Conservation (phyloP, 148 eudicot genomes). For the Spergularia marina region DNA sequence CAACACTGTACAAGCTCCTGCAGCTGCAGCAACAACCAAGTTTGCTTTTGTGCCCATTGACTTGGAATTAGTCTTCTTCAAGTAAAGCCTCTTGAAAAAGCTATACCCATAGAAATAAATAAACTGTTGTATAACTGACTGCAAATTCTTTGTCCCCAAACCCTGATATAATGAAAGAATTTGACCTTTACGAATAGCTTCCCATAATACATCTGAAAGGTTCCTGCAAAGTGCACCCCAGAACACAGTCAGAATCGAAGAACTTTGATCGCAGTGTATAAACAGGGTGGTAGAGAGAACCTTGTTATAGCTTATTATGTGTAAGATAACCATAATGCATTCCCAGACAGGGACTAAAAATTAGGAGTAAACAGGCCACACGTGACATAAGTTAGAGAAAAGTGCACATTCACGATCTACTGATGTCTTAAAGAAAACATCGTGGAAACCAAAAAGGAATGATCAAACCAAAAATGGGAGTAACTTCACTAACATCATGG, state of each 20-base stretch:
- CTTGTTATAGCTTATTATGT: not conserved
- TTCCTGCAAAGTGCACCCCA: constrained; percentile 51
- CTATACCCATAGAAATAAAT: constrained; percentile 92
- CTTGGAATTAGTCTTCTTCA: constrained; percentile 60
- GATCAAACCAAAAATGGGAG: too few relatives aligned
- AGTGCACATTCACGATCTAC: too few relatives aligned
- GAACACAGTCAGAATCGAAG: not conserved
- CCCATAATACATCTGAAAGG: constrained; percentile 76
- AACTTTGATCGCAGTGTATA: not conserved
- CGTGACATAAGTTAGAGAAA: too few relatives aligned
- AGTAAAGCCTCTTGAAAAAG: constrained; percentile 82
- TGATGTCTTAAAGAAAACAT: too few relatives aligned
- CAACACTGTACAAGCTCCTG: constrained; percentile 82
- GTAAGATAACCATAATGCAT: too few relatives aligned
- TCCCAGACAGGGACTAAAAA: too few relatives aligned
- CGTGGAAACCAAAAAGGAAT: too few relatives aligned
- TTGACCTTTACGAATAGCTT: constrained; percentile 70
- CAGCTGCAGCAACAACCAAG: constrained; percentile 79
- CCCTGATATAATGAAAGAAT: constrained; percentile 88
- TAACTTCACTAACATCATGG: too few relatives aligned
- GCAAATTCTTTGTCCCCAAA: constrained; percentile 86
- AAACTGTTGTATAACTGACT: constrained; percentile 73
- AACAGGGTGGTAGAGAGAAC: not conserved
- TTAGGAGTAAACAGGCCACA: too few relatives aligned
- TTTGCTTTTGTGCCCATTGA: constrained; percentile 85